Evolutionary conservation across 192 early-diverging fungal genomes (phyloP).

Genomic region (Backusella macrospora): DNA sequence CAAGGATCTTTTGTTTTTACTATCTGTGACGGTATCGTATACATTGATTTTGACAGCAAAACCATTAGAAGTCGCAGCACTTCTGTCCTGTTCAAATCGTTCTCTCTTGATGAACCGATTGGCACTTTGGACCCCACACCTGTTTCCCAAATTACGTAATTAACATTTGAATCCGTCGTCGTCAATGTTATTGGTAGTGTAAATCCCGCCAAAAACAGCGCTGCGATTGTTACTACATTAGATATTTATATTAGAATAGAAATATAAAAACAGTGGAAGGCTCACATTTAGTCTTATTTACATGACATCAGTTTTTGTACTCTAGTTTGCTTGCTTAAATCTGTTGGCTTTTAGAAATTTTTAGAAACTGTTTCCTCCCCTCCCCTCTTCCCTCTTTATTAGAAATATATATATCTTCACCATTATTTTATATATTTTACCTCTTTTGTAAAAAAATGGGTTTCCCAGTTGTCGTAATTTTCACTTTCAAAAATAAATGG

Average conservation of each 20-base stretch:
- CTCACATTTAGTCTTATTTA: conserved; percentile 11
- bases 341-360: background rate
- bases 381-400: background rate
- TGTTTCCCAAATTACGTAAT: conserved; percentile 77
- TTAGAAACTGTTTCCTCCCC: no score
- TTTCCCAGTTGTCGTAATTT: conserved; percentile 57
- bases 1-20: conserved; percentile 57
- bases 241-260: background rate
- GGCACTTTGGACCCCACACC: conserved; percentile 74
- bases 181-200: conserved; percentile 62
- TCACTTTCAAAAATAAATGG: conserved; percentile 81
- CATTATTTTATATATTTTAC: background rate
- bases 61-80: conserved; percentile 76
- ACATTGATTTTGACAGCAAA: conserved; percentile 81
- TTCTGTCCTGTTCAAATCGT: conserved; percentile 73
- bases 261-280: background rate
- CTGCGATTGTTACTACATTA: conserved; percentile 35
- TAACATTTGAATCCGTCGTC: conserved; percentile 41
- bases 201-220: conserved; percentile 72
- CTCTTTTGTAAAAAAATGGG: conserved; percentile 47
- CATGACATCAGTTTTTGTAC: conserved; percentile 56
- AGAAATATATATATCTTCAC: background rate
- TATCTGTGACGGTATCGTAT: conserved; percentile 57
- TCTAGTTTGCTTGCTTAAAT: conserved; percentile 26
- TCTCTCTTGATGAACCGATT: conserved; percentile 67